Evolutionary conservation across 2,329 filamentous ascomycete species (phyloP).

Genomic region (Hymenoscyphus scutula): DNA sequence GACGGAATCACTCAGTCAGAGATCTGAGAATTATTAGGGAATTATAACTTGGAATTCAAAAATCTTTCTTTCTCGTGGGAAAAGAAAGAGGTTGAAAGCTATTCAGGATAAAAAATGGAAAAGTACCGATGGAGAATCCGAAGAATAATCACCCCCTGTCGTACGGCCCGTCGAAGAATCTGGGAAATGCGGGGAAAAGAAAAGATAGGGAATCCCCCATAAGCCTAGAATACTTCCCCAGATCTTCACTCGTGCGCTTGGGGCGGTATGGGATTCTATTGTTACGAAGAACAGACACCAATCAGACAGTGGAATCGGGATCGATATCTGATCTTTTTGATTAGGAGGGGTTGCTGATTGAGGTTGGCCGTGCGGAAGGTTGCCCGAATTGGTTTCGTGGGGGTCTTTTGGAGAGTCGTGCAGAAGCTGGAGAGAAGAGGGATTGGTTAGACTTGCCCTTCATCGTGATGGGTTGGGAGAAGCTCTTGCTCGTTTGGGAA

Average conservation of each 20-base stretch:
- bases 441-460: too few relatives aligned
- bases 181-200: background rate
- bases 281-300: background rate
- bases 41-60: background rate
- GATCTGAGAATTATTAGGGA: background rate
- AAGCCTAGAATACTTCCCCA: too few relatives aligned
- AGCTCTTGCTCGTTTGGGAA: slow-evolving; percentile 2
- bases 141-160: background rate
- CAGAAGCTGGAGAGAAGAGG: background rate
- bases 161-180: background rate
- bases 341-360: background rate
- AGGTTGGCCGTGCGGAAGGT: background rate
- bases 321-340: background rate
- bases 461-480: background rate
- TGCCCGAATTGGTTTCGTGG: background rate
- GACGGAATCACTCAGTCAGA: too few relatives aligned
- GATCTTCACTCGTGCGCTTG: background rate
- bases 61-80: too few relatives aligned
- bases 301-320: background rate
- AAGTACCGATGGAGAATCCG: background rate
- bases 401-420: background rate
- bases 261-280: background rate
- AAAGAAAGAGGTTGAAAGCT: too few relatives aligned
- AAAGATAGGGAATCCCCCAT: too few relatives aligned
- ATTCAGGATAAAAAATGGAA: too few relatives aligned